A percentile compares a stretch with the other conserved stretches of the same genome.
Conservation (phyloP, 306 rosid species). For the Begonia masoniana region DNA sequence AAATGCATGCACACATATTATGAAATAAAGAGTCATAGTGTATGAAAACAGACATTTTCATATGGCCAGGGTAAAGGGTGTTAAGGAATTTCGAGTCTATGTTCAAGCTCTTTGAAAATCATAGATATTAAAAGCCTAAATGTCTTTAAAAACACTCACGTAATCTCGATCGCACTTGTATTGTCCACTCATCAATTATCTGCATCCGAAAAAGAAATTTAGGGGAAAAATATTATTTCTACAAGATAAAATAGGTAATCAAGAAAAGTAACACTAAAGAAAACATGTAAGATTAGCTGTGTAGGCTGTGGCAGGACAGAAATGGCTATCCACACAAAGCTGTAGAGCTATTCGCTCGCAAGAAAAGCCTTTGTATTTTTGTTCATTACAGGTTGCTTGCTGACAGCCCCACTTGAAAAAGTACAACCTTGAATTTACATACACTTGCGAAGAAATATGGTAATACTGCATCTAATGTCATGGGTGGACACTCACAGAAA, state of each 20-base stretch:
- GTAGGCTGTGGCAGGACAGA: conserved; percentile 13
- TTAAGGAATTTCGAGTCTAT: no score
- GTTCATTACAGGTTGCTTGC: conserved; percentile 45
- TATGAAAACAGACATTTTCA: no score
- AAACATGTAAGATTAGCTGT: conserved; percentile 10
- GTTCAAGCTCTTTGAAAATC: not conserved
- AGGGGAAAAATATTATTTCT: not conserved
- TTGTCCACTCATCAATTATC: conserved; percentile 83
- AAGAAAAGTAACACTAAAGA: not conserved
- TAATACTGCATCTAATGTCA: not conserved
- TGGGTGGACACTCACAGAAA: no score
- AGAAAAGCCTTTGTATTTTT: conserved; percentile 11
- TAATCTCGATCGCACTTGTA: conserved; percentile 61
- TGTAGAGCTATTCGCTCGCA: conserved; percentile 9
- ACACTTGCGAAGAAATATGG: not conserved
- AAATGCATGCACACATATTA: no score
- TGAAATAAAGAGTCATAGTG: no score
- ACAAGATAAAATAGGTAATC: not conserved
- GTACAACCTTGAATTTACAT: conserved; percentile 27
- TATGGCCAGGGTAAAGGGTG: no score
- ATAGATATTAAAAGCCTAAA: conserved; percentile 6
- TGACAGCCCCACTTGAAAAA: conserved; percentile 51
- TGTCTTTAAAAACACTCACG: conserved; percentile 25
- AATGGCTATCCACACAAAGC: conserved; percentile 13
- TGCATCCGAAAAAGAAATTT: conserved; percentile 16